Evolutionary conservation across 2,329 filamentous ascomycete genomes (phyloP).

Genomic region (Exophiala aquamarina): DNA sequence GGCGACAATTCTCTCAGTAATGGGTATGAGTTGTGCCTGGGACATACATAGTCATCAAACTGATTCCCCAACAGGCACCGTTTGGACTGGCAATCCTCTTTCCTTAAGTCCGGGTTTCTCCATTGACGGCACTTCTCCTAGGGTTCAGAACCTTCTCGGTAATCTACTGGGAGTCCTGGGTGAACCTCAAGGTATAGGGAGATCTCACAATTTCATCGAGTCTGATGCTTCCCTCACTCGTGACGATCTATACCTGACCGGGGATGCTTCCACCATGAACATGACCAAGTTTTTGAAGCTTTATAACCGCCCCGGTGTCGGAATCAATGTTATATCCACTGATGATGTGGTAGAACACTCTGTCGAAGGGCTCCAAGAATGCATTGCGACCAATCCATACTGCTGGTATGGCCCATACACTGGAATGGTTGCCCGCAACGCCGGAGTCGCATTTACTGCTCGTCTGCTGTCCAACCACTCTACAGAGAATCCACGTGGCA

Average conservation of each 20-base stretch:
- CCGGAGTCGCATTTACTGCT: constrained; percentile 47
- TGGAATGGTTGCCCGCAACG: constrained; percentile 50
- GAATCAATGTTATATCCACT: constrained; percentile 27
- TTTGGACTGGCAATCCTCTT: constrained; percentile 51
- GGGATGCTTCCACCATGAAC: constrained; percentile 53
- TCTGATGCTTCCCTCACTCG: constrained; percentile 54
- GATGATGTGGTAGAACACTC: constrained; percentile 35
- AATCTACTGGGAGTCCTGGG: constrained; percentile 47
- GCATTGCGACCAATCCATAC: constrained; percentile 51
- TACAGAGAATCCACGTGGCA: constrained; percentile 39
- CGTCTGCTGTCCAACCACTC: constrained; percentile 49
- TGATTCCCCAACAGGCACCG: constrained; percentile 34
- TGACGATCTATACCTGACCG: constrained; percentile 53
- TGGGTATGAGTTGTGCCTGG: constrained; percentile 30
- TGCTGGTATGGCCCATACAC: constrained; percentile 57
- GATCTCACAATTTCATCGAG: constrained; percentile 59
- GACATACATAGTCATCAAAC: background rate
- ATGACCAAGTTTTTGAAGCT: constrained; percentile 52
- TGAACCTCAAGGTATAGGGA: constrained; percentile 48
- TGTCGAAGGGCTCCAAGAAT: constrained; percentile 47
- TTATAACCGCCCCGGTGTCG: constrained; percentile 43
- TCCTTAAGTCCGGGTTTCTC: constrained; percentile 53
- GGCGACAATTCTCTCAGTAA: constrained; percentile 42
- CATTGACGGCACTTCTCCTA: constrained; percentile 47
- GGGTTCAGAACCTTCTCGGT: constrained; percentile 42